Evolutionary conservation across 1,139 yeast genomes (phyloP).

Genomic region (Lodderomyces orthopsilosis): DNA sequence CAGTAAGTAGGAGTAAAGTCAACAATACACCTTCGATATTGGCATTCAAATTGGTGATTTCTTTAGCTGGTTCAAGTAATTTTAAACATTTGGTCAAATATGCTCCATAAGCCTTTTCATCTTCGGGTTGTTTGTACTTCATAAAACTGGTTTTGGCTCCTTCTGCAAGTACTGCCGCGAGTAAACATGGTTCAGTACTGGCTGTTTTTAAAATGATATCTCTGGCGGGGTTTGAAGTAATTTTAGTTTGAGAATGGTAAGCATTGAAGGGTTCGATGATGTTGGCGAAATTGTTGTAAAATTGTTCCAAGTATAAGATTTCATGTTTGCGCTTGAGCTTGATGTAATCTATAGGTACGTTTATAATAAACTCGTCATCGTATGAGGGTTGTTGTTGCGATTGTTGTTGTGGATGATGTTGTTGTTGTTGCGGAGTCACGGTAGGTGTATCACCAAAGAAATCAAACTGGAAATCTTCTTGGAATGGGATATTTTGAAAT

Average conservation of each 20-base stretch:
- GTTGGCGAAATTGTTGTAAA: constrained; percentile 52
- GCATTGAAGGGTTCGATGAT: constrained; percentile 57
- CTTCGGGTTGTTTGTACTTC: constrained; percentile 34
- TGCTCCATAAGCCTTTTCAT: constrained; percentile 48
- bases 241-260: constrained; percentile 20
- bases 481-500: constrained; percentile 17
- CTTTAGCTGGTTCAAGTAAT: constrained; percentile 39
- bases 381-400: neutral
- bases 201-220: constrained; percentile 59
- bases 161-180: constrained; percentile 63
- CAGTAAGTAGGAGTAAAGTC: constrained; percentile 58
- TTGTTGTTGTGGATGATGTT: neutral
- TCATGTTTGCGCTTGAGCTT: constrained; percentile 36
- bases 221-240: constrained; percentile 48
- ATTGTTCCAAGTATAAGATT: constrained; percentile 46
- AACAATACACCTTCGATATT: constrained; percentile 60
- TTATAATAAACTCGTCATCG: constrained; percentile 11
- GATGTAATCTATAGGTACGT: constrained; percentile 20
- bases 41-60: constrained; percentile 27
- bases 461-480: constrained; percentile 12
- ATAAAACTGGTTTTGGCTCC: constrained; percentile 51
- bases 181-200: constrained; percentile 49
- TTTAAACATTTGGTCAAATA: constrained; percentile 57
- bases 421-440: neutral
- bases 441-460: constrained; percentile 8